Conservation (phyloP, 2,329 filamentous ascomycete species). For the Magnaporthales sp. region DNA sequence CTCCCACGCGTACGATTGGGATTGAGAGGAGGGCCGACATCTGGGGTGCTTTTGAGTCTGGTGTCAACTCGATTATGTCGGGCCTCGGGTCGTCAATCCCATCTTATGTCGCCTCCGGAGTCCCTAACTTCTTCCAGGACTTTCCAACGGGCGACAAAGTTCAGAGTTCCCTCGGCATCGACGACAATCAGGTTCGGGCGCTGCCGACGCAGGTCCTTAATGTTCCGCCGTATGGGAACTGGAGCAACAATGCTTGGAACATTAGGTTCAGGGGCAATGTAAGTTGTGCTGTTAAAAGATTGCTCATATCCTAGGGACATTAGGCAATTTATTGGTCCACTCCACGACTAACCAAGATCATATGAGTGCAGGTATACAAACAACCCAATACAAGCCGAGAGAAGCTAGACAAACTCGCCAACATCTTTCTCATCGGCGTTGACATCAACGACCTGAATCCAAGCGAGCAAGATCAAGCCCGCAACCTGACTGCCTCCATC, state of each 20-base stretch:
- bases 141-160: conserved; percentile 56
- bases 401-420: conserved; percentile 60
- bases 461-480: conserved; percentile 55
- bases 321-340: not conserved
- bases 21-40: conserved; percentile 22
- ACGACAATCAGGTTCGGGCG: conserved; percentile 48
- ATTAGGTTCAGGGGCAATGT: conserved; percentile 67
- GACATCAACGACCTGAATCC: conserved; percentile 49
- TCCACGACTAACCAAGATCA: not conserved
- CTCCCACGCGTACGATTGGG: conserved; percentile 11
- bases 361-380: conserved; percentile 59
- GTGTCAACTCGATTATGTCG: conserved; percentile 40
- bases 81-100: conserved; percentile 46
- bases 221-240: conserved; percentile 65
- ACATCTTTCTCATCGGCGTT: conserved; percentile 60
- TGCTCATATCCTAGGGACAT: too few relatives aligned
- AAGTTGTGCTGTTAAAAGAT: not conserved
- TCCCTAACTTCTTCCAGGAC: conserved; percentile 59
- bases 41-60: conserved; percentile 34
- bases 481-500: conserved; percentile 65
- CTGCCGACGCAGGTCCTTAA: conserved; percentile 64
- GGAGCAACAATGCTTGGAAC: conserved; percentile 70
- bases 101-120: conserved; percentile 51
- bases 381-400: conserved; percentile 57
- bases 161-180: conserved; percentile 50